Evolutionary conservation across 805 yeast species (phyloP), one percentile per base, ranked within the genome.

Genomic region (Saccharomycopsis sp.): DNA sequence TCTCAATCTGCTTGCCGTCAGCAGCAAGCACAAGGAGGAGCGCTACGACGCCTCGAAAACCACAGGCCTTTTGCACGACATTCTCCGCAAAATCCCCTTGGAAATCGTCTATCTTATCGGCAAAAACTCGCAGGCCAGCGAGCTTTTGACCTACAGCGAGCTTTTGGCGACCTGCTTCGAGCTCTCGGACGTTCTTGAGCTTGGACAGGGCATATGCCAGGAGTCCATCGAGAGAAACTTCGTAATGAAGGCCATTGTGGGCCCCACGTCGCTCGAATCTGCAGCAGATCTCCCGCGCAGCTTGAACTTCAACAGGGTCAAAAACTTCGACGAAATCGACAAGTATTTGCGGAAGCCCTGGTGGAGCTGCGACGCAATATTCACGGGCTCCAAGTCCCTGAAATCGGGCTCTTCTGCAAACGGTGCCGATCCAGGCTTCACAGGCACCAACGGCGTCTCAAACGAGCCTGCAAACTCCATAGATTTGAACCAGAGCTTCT

Each of bases 141-240:
- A 56, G 51, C 29, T 56, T 37, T n/a, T 46, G 20, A 34, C 51
- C 16, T 56, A 50, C 21, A 16, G 37, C 9, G 18, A 41, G 16
- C 18, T 47, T 34, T 15, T 57, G 2, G 15, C 41, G 9, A 29
- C 57, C n/a, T 53, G 57, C 20, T 53, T 53, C 34, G 60, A 53
- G 34, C 24, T 57, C 4, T 46, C 50, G 23, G 44, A 53, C 9
- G 2, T 57, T 9, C 7, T 57, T 15, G 60, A 57, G 34, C 37
- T 57, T n/a, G 60, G 60, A 9, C 60, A 57, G 34, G 60, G 60
- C 2, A 53, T 57, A 2, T 57, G 56, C 34, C 46, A 37, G 18
- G 60, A 57, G 29, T 44, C 46, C 14, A 16, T 44, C 14, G 21
- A 23, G 14, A 15, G 20, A 7, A 55, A 55, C 2, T 20, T 48